Evolutionary conservation across 176 grass and related monocot genomes (phyloP).

Genomic region (Urochloa ruziziensis): DNA sequence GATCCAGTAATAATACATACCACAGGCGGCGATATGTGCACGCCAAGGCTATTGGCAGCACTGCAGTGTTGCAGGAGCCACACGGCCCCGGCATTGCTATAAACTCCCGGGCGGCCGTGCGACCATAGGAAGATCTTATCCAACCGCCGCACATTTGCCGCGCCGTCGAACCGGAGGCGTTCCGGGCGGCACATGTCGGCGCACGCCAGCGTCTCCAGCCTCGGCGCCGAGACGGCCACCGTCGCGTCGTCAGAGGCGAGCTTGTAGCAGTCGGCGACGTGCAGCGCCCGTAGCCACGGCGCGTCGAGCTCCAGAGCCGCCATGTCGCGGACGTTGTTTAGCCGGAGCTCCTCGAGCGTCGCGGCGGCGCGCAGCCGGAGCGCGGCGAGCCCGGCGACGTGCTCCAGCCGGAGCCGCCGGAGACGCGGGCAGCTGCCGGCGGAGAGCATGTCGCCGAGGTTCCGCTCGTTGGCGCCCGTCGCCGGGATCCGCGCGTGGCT

Average conservation of each 20-base stretch:
- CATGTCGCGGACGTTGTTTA: not conserved
- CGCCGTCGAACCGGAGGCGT: not conserved
- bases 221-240: not conserved
- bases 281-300: conserved; percentile 5
- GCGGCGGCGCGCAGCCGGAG: not conserved
- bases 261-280: not conserved
- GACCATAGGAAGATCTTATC: not conserved
- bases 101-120: not conserved
- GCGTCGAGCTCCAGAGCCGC: not conserved
- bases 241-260: not conserved
- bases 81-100: not conserved
- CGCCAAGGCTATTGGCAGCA: not conserved
- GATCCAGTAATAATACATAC: not conserved
- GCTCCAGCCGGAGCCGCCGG: not conserved
- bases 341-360: conserved; percentile 9
- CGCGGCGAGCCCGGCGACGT: not conserved
- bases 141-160: not conserved
- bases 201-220: conserved; percentile 7
- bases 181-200: not conserved
- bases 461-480: not conserved
- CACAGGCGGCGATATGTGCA: not conserved
- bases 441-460: not conserved
- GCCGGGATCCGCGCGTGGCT: not conserved
- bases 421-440: not conserved
- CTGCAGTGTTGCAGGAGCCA: conserved; percentile 8